Conservation (phyloP, 2,329 filamentous ascomycete genomes). For the Monascus ruber region DNA sequence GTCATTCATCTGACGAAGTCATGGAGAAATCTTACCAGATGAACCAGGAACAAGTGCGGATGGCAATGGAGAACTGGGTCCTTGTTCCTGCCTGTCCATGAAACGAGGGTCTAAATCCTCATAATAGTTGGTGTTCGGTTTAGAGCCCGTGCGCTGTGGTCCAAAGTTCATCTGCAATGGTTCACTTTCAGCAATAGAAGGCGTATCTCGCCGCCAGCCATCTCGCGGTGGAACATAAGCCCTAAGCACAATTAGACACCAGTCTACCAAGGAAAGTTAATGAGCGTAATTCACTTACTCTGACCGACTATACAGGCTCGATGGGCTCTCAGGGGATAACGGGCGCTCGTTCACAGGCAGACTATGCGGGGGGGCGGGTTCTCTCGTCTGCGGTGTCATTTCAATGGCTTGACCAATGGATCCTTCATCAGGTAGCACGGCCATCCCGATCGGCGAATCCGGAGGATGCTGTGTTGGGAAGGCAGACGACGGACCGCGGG, state of each 20-base stretch:
- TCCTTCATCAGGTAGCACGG: slow-evolving; percentile 23
- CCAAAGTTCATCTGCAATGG: slow-evolving; percentile 13
- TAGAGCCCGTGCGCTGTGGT: slow-evolving; percentile 17
- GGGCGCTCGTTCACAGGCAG: neutral
- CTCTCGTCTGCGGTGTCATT: slow-evolving; percentile 57
- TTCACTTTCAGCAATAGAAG: slow-evolving; percentile 11
- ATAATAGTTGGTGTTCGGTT: slow-evolving; percentile 55
- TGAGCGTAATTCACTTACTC: slow-evolving; percentile 47
- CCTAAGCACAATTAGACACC: slow-evolving; percentile 10
- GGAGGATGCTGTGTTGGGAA: slow-evolving; percentile 18
- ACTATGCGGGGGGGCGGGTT: neutral
- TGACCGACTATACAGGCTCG: slow-evolving; percentile 60
- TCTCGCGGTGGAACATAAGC: slow-evolving; percentile 38
- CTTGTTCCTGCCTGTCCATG: slow-evolving; percentile 37
- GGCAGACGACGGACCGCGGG: slow-evolving; percentile 12
- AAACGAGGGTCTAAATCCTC: slow-evolving; percentile 91
- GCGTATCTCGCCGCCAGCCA: slow-evolving; percentile 18
- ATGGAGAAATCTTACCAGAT: slow-evolving; percentile 27
- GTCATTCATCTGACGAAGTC: slow-evolving; percentile 51
- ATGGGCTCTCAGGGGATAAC: slow-evolving; percentile 45
- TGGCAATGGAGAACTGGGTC: slow-evolving; percentile 18
- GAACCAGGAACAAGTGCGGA: slow-evolving; percentile 28
- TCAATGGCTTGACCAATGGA: slow-evolving; percentile 58
- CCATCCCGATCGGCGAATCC: slow-evolving; percentile 23
- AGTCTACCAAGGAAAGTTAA: neutral